These are phyloP conservation scores for Thraustochytrium striatum DNA, from an alignment of 352 stramenopile genomes.

Conservation along the genomic window DNA sequence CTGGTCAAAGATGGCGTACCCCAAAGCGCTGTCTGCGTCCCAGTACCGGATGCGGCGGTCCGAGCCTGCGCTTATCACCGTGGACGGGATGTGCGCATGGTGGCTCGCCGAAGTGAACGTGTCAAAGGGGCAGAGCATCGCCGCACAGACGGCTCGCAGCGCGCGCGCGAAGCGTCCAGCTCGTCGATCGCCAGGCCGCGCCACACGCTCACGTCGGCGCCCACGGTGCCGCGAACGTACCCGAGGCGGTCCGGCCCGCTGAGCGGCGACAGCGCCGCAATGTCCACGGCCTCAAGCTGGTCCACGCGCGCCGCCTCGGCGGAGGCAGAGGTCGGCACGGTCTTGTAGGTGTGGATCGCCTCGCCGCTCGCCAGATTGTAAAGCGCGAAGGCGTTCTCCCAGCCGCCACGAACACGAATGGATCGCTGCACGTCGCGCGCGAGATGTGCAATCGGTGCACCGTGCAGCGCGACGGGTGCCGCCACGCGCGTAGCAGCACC, in stretches of 20 bases:
- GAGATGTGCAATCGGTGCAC: constrained; percentile 72
- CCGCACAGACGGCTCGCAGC: constrained; percentile 75
- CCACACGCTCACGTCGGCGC: constrained; percentile 62
- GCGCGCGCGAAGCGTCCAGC: constrained; percentile 66
- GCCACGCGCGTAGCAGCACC: constrained; percentile 87
- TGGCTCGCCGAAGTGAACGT: constrained; percentile 70
- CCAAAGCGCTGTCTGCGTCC: constrained; percentile 88
- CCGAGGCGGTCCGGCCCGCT: constrained; percentile 52
- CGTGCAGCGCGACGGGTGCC: constrained; percentile 80
- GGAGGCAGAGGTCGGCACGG: constrained; percentile 84
- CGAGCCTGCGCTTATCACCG: constrained; percentile 86
- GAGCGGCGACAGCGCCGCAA: constrained; percentile 60
- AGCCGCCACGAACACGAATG: constrained; percentile 86
- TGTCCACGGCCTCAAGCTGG: constrained; percentile 61
- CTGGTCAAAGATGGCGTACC: constrained; percentile 83
- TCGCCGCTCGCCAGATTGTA: constrained; percentile 64
- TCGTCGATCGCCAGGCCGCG: constrained; percentile 74
- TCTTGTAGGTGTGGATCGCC: constrained; percentile 78
- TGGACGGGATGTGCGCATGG: constrained; percentile 57
- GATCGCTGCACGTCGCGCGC: constrained; percentile 67
- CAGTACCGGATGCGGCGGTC: constrained; percentile 92
- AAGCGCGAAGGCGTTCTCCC: constrained; percentile 82
- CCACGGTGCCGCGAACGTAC: constrained; percentile 66
- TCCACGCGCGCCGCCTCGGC: constrained; percentile 63
- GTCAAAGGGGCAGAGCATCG: constrained; percentile 76